Conservation (phyloP, 371 early-diverging fungal species). For the Rhizopus microsporus region DNA sequence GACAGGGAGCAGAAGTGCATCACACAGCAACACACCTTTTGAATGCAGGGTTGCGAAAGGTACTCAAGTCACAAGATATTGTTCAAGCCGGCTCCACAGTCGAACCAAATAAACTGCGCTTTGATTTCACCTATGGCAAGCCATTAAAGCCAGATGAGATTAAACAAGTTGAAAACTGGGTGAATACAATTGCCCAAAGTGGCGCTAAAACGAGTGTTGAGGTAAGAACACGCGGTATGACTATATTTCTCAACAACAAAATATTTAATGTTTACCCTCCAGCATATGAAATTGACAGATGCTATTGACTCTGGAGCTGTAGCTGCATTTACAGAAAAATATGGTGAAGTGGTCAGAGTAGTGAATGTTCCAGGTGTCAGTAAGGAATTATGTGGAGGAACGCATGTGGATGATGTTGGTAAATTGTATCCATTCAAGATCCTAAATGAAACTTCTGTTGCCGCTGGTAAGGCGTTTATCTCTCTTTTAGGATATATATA, state of each 20-base stretch:
- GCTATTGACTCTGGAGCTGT: slow-evolving; percentile 68
- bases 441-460: slow-evolving; percentile 66
- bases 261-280: neutral
- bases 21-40: slow-evolving; percentile 82
- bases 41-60: slow-evolving; percentile 66
- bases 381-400: slow-evolving; percentile 77
- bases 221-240: slow-evolving; percentile 18
- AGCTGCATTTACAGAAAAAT: slow-evolving; percentile 72
- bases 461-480: slow-evolving; percentile 52
- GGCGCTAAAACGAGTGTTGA: slow-evolving; percentile 47
- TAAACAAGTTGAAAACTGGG: slow-evolving; percentile 58
- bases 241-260: neutral
- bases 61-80: slow-evolving; percentile 56
- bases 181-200: slow-evolving; percentile 56
- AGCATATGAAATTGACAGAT: slow-evolving; percentile 59
- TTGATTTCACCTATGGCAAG: slow-evolving; percentile 73
- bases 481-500: neutral
- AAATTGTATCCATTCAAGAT: slow-evolving; percentile 75
- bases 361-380: slow-evolving; percentile 63
- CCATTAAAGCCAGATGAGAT: slow-evolving; percentile 56
- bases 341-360: slow-evolving; percentile 65
- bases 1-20: slow-evolving; percentile 68
- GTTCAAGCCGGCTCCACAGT: slow-evolving; percentile 78
- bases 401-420: slow-evolving; percentile 65
- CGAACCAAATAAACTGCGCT: slow-evolving; percentile 62